Evolutionary conservation across 371 early-diverging fungal genomes (phyloP).

Genomic region (Mucor lusitanicus): DNA sequence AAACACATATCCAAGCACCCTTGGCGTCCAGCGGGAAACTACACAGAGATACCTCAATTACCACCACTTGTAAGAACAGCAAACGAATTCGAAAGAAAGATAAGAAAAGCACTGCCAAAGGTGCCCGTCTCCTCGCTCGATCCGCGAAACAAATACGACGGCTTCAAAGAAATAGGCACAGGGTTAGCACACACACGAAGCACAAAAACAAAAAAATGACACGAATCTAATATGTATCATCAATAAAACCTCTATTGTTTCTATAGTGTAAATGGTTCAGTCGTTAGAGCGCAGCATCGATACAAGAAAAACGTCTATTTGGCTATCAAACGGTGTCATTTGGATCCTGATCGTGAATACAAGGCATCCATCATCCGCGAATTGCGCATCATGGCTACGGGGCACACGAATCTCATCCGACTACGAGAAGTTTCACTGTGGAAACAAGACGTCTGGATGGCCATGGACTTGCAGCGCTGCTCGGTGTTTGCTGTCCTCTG

Average conservation of each 20-base stretch:
- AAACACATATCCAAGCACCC: conserved; percentile 50
- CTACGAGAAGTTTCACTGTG: conserved; percentile 50
- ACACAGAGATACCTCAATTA: conserved; percentile 43
- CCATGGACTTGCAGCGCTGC: conserved; percentile 52
- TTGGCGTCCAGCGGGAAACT: conserved; percentile 44
- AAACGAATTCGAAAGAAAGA: conserved; percentile 42
- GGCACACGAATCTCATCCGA: conserved; percentile 46
- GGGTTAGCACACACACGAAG: conserved; percentile 31
- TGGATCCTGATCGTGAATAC: conserved; percentile 54
- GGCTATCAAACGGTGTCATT: conserved; percentile 51
- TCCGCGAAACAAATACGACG: conserved; percentile 46
- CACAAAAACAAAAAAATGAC: not conserved
- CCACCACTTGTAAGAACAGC: conserved; percentile 42
- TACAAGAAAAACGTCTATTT: conserved; percentile 44
- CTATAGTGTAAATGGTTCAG: conserved; percentile 52
- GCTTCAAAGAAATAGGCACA: conserved; percentile 54
- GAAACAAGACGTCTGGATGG: conserved; percentile 56
- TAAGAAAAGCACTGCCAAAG: conserved; percentile 49
- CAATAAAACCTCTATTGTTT: not conserved
- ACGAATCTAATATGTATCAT: not conserved
- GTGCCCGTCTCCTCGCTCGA: conserved; percentile 41
- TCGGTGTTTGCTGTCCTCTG: conserved; percentile 54
- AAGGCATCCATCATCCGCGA: conserved; percentile 50
- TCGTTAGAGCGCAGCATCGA: conserved; percentile 40
- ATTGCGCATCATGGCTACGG: conserved; percentile 51